Evolutionary conservation across 1,284 basidiomycete genomes (phyloP).

Genomic region (Trametes hirsuta): DNA sequence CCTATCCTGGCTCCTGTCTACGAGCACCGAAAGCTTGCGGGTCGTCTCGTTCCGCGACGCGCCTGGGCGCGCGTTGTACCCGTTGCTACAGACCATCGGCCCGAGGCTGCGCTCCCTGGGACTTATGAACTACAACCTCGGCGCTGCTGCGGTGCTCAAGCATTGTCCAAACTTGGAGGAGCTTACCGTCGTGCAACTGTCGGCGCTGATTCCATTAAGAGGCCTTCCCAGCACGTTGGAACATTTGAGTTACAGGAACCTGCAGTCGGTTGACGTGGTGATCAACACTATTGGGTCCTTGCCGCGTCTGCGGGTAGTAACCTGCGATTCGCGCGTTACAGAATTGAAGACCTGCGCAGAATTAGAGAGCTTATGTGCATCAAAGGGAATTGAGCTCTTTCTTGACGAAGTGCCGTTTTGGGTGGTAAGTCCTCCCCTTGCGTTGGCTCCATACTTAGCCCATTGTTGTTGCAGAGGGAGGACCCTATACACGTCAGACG

Average conservation of each 20-base stretch:
- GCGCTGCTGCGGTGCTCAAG: conserved; percentile 38
- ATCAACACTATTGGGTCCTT: conserved; percentile 38
- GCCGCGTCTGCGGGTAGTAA: conserved; percentile 42
- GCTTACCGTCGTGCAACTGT: conserved; percentile 42
- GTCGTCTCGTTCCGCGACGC: conserved; percentile 45
- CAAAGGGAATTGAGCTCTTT: conserved; percentile 36
- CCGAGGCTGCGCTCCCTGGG: conserved; percentile 46
- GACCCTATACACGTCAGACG: conserved; percentile 42
- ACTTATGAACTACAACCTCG: conserved; percentile 39
- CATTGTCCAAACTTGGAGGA: conserved; percentile 47
- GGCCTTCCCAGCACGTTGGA: conserved; percentile 42
- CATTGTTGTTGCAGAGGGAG: conserved; percentile 37
- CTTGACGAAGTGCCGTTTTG: conserved; percentile 37
- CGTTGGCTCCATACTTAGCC: not conserved
- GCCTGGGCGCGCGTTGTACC: conserved; percentile 33
- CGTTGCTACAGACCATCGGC: conserved; percentile 36
- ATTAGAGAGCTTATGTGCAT: conserved; percentile 31
- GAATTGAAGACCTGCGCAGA: conserved; percentile 8
- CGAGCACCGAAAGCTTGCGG: conserved; percentile 39
- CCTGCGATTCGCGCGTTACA: conserved; percentile 35
- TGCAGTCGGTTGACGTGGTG: conserved; percentile 35
- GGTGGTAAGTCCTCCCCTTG: conserved; percentile 35
- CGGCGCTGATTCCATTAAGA: conserved; percentile 37
- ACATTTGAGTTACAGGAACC: conserved; percentile 44
- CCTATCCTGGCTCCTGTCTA: conserved; percentile 43